Evolutionary conservation across 2,329 filamentous ascomycete genomes (phyloP).

Genomic region (Penicillium verrucosum): DNA sequence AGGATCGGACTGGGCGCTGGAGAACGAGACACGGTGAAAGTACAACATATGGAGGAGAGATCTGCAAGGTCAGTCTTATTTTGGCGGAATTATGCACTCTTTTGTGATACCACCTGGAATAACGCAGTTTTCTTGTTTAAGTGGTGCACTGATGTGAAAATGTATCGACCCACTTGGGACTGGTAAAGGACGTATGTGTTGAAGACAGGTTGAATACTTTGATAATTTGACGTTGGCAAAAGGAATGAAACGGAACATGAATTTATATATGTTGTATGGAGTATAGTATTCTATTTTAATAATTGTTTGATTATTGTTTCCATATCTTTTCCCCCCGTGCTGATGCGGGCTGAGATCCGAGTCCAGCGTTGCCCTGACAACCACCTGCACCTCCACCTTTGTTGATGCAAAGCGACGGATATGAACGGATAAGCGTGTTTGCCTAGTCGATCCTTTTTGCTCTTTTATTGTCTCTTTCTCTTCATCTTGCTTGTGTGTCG

Average conservation of each 20-base stretch:
- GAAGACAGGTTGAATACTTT: not conserved
- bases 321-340: slow-evolving; percentile 4
- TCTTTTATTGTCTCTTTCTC: slow-evolving; percentile 5
- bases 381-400: slow-evolving; percentile 20
- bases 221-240: not conserved
- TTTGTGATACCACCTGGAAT: not conserved
- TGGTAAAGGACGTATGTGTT: not conserved
- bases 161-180: slow-evolving; percentile 1
- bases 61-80: not conserved
- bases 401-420: slow-evolving; percentile 21
- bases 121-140: not conserved
- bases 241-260: not conserved
- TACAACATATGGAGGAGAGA: not conserved
- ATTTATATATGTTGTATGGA: too few species aligned
- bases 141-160: not conserved
- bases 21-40: not conserved
- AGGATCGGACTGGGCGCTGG: not conserved
- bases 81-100: not conserved
- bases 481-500: slow-evolving; percentile 3
- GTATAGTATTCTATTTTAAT: not conserved
- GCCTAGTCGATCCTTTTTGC: not conserved
- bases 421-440: slow-evolving; percentile 11
- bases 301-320: not conserved
- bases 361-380: slow-evolving; percentile 20
- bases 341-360: not conserved